These are phyloP conservation scores for Helotiales sp. DNA, from an alignment of 2,329 filamentous ascomycete species.

Conservation along the genomic window DNA sequence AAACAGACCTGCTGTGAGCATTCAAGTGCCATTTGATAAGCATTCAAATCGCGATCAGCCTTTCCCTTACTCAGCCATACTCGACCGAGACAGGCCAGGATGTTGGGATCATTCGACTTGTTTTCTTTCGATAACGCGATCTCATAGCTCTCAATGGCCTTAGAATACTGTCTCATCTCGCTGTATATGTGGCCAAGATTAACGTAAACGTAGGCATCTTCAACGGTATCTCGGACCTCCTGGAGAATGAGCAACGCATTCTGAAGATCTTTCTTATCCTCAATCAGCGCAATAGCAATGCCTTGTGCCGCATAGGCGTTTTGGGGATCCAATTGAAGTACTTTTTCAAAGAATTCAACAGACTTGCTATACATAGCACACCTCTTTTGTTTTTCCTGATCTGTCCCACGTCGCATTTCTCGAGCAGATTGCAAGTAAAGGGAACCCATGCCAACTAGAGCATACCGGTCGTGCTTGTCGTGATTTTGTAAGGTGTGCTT, in stretches of 20 bases:
- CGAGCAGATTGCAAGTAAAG: conserved; percentile 80
- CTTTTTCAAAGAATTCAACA: conserved; percentile 98
- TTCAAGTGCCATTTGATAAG: conserved; percentile 66
- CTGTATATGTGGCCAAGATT: conserved; percentile 94
- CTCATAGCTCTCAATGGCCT: conserved; percentile 96
- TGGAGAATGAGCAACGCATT: conserved; percentile 85
- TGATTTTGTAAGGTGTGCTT: conserved; percentile 93
- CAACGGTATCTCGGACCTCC: conserved; percentile 87
- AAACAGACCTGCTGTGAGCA: conserved; percentile 65
- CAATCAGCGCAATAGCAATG: conserved; percentile 89
- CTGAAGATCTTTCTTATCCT: conserved; percentile 90
- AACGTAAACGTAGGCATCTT: conserved; percentile 84
- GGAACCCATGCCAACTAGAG: conserved; percentile 96
- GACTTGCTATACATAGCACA: conserved; percentile 86
- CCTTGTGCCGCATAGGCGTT: conserved; percentile 98
- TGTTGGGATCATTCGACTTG: conserved; percentile 64
- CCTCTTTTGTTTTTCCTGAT: conserved; percentile 88
- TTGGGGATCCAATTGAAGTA: conserved; percentile 88
- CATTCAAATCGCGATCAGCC: conserved; percentile 64
- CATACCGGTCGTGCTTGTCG: conserved; percentile 98
- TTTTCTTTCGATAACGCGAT: conserved; percentile 66
- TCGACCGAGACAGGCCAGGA: conserved; percentile 71
- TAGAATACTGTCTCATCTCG: conserved; percentile 86
- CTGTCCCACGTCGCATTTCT: conserved; percentile 91
- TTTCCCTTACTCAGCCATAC: conserved; percentile 72